Evolutionary conservation across 331 rosid genomes (phyloP).

Genomic region (Phaseolus coccineus): DNA sequence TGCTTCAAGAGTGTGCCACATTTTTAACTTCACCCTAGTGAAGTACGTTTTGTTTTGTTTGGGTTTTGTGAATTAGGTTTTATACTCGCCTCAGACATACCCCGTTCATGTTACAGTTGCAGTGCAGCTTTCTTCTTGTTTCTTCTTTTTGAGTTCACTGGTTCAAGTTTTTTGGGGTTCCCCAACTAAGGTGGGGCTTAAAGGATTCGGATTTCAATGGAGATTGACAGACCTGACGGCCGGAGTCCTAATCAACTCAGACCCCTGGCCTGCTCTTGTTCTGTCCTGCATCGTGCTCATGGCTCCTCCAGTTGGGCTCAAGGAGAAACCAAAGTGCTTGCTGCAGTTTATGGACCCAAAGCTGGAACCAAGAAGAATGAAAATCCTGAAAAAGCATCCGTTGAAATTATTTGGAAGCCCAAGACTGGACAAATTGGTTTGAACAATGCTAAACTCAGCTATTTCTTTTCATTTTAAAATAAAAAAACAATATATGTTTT

Average conservation of each 20-base stretch:
- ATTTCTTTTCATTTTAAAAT: not conserved
- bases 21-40: too few relatives aligned
- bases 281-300: conserved; percentile 80
- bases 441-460: not conserved
- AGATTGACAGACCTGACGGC: conserved; percentile 70
- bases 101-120: too few relatives aligned
- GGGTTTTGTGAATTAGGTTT: too few relatives aligned
- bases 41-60: too few relatives aligned
- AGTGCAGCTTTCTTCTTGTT: not conserved
- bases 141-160: not conserved
- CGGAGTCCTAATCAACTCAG: conserved; percentile 81
- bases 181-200: not conserved
- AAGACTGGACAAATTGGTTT: conserved; percentile 54
- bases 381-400: conserved; percentile 82
- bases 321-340: conserved; percentile 88
- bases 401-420: conserved; percentile 91
- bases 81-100: too few relatives aligned
- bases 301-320: conserved; percentile 96
- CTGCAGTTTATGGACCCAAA: conserved; percentile 85
- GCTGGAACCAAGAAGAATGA: conserved; percentile 88
- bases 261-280: conserved; percentile 75
- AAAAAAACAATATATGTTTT: not conserved
- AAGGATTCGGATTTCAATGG: conserved; percentile 48
- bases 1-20: too few relatives aligned
- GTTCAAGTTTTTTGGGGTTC: not conserved